phyloP scores from a whole-genome alignment of 2,329 filamentous ascomycete species.

The Talaromyces sp. region DNA sequence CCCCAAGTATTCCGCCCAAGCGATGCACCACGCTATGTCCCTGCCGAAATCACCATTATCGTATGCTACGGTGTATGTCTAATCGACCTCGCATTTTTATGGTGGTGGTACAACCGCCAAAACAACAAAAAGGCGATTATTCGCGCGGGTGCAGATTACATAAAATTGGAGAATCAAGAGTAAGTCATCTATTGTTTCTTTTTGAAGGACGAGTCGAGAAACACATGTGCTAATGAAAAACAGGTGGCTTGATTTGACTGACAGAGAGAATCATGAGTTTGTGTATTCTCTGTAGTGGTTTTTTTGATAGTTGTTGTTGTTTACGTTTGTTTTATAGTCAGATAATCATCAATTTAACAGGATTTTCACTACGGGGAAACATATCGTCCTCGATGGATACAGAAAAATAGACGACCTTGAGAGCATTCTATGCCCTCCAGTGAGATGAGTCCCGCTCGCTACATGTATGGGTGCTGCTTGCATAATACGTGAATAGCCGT shows the following conservation, averaged over 20 bases:
- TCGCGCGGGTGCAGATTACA: constrained; percentile 51
- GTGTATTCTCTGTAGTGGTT: constrained; percentile 39
- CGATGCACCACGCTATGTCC: constrained; percentile 56
- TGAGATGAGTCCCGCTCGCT: too few relatives aligned
- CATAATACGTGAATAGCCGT: too few relatives aligned
- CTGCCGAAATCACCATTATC: constrained; percentile 60
- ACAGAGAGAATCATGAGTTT: constrained; percentile 62
- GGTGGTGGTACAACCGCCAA: constrained; percentile 54
- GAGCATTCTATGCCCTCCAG: too few relatives aligned
- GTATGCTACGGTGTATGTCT: constrained; percentile 53
- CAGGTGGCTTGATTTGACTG: constrained; percentile 57
- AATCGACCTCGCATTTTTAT: constrained; percentile 55
- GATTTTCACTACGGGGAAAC: too few relatives aligned
- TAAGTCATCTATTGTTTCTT: constrained; percentile 33
- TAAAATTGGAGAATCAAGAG: constrained; percentile 61
- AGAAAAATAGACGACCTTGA: too few relatives aligned
- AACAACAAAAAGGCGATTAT: constrained; percentile 55
- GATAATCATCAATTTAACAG: not conserved
- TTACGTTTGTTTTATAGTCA: not conserved
- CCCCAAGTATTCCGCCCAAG: constrained; percentile 54
- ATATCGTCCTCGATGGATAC: too few relatives aligned
- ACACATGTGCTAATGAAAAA: not conserved
- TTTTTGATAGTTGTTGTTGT: not conserved
- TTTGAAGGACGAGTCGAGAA: not conserved
- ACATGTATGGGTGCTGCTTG: too few relatives aligned